Conservation (phyloP, 768 basidiomycete genomes). For the Mycena belliarum region DNA sequence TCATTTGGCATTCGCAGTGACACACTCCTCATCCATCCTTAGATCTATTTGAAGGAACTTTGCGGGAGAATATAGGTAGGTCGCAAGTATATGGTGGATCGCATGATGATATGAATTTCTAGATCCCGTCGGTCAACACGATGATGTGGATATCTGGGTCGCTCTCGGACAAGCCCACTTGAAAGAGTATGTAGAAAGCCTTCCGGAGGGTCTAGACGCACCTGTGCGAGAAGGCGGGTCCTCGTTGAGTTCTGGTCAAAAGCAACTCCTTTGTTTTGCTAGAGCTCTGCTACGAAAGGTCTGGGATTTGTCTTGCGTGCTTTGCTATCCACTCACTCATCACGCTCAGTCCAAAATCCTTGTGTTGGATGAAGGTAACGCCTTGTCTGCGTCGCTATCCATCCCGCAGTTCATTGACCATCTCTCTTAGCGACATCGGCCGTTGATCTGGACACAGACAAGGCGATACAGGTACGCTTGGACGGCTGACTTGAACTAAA, state of each 20-base stretch:
- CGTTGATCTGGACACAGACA: slow-evolving; percentile 89
- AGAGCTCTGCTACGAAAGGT: slow-evolving; percentile 80
- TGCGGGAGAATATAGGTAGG: slow-evolving; percentile 72
- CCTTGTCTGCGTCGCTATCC: background rate
- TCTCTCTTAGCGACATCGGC: slow-evolving; percentile 71
- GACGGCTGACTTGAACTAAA: background rate
- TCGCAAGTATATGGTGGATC: background rate
- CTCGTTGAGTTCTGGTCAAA: slow-evolving; percentile 82
- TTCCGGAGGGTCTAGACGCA: slow-evolving; percentile 72
- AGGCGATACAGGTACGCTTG: slow-evolving; percentile 59
- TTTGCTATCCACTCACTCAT: slow-evolving; percentile 12
- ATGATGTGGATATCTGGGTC: slow-evolving; percentile 84
- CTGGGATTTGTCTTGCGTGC: slow-evolving; percentile 1
- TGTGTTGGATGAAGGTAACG: slow-evolving; percentile 86
- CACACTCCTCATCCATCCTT: too few relatives aligned
- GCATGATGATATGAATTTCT: too few relatives aligned
- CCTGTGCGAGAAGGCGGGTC: slow-evolving; percentile 76
- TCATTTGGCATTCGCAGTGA: too few relatives aligned
- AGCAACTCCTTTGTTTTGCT: slow-evolving; percentile 88
- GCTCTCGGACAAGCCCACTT: slow-evolving; percentile 80
- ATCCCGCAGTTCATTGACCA: background rate
- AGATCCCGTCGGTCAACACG: slow-evolving; percentile 75
- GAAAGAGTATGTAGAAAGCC: slow-evolving; percentile 64
- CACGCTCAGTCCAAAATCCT: slow-evolving; percentile 72
- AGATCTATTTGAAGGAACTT: slow-evolving; percentile 54